These are phyloP conservation scores for Apiospora koreana DNA, from an alignment of 2,329 filamentous ascomycete species.

Conservation along the genomic window DNA sequence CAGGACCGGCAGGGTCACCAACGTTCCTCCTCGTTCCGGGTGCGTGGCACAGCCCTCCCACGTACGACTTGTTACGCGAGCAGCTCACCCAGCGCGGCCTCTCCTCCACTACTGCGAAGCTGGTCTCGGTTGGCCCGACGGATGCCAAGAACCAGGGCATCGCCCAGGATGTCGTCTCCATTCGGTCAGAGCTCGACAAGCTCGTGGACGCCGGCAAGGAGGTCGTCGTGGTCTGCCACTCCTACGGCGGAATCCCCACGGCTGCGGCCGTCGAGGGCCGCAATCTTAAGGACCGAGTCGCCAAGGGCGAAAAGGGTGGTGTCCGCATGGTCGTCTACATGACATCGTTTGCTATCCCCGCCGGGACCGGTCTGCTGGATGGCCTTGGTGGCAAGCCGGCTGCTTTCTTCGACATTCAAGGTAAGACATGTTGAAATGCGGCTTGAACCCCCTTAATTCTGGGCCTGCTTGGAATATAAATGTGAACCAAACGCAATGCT, in stretches of 20 bases:
- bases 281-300: constrained; percentile 30
- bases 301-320: constrained; percentile 34
- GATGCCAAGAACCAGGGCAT: constrained; percentile 7
- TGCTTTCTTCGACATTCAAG: background rate
- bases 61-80: constrained; percentile 27
- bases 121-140: constrained; percentile 25
- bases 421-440: too few species aligned
- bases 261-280: constrained; percentile 36
- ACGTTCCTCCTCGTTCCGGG: constrained; percentile 36
- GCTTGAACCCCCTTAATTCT: too few species aligned
- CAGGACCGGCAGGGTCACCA: constrained; percentile 8
- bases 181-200: constrained; percentile 28
- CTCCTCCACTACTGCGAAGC: constrained; percentile 27
- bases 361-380: constrained; percentile 21
- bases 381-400: constrained; percentile 22
- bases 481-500: background rate
- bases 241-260: constrained; percentile 42
- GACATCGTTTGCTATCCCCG: constrained; percentile 24
- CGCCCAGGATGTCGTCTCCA: constrained; percentile 30
- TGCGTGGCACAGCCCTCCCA: constrained; percentile 33
- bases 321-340: constrained; percentile 33
- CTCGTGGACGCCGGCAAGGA: constrained; percentile 36
- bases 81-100: constrained; percentile 28
- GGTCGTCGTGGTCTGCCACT: constrained; percentile 44
- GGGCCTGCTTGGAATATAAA: too few species aligned